Evolutionary conservation across 2,329 filamentous ascomycete species (phyloP), one percentile per base, ranked within the genome.

Genomic region (Trichoderma arundinaceum): DNA sequence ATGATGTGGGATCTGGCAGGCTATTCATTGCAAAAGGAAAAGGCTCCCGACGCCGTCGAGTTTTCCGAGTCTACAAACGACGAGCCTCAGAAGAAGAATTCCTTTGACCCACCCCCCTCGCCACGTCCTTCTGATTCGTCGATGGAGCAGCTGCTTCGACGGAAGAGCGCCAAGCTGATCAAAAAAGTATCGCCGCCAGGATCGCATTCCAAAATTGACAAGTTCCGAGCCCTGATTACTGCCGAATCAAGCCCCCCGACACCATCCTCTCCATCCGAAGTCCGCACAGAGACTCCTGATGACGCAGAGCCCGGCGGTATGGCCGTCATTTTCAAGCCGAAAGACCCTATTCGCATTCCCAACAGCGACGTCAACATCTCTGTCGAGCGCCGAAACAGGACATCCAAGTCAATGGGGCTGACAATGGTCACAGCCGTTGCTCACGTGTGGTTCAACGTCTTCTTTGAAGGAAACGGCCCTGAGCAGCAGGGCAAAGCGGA

Each of bases 391-490:
- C 88, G 94, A 41, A 96, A 93, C 77, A 91, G 90, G 72, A 88
- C 91, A 1, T 85, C 86, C 4, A 91, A 91, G 72, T 87, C 86
- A 9, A 90, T 95, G 77, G 90, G 92, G 1, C 86, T 92, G 70
- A 93, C 92, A 0, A 92, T 98, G 88, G 92, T 97, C 3, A 97
- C 94, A 0, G 89, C 94, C 0, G 89, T 98, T 9, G 94, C 94
- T 0, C 94, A 98, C 73, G 92, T 97, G 15, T 99, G 95, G 95
- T 97, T 97, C 82, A 99, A 99, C 74, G 83, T 89, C 1, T 98
- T 89, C 77, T 98, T 98, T 72, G 95, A 98, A 78, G 93, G 94
- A 51, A 81, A 86, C 19, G 90, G 91, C 0, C 88, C 90, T 0
- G 90, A 93, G 73, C 83, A 88, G 48, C 77, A 80, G 33, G 92